A percentile compares a stretch with the other conserved stretches of the same genome.
Evolutionary conservation across 2,329 filamentous ascomycete species (phyloP).

Genomic region (Catunica adiposa): DNA sequence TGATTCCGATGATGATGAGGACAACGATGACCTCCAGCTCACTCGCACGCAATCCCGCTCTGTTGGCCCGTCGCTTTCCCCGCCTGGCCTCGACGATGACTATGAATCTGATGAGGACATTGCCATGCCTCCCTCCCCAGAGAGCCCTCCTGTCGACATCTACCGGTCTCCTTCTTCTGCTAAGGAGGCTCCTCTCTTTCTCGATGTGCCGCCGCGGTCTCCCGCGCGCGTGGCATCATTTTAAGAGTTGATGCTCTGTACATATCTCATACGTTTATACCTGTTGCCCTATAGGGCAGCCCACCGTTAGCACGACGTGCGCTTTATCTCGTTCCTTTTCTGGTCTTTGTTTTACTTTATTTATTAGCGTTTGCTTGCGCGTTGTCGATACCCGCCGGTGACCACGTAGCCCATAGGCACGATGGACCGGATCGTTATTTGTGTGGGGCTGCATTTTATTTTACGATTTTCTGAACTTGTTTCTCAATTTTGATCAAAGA

Average conservation of each 20-base stretch:
- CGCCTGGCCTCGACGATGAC: constrained; percentile 55
- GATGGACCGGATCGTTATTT: constrained; percentile 2
- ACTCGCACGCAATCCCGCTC: constrained; percentile 50
- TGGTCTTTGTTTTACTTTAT: neutral
- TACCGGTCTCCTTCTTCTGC: neutral
- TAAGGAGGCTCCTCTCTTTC: constrained; percentile 11
- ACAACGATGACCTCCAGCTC: constrained; percentile 51
- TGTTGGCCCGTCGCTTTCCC: constrained; percentile 29
- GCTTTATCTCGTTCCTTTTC: neutral
- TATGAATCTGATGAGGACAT: constrained; percentile 56
- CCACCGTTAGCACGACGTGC: neutral
- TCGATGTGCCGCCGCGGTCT: constrained; percentile 30
- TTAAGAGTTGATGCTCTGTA: constrained; percentile 8
- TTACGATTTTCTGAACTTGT: neutral
- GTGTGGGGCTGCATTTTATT: too few relatives aligned
- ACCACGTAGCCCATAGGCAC: neutral
- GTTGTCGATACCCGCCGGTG: neutral
- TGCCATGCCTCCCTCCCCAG: constrained; percentile 54
- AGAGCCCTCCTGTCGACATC: constrained; percentile 25
- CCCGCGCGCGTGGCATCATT: constrained; percentile 29
- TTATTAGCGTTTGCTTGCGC: neutral
- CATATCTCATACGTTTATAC: constrained; percentile 9
- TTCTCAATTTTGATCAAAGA: neutral
- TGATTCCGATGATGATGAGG: constrained; percentile 33
- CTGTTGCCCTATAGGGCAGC: neutral